Conservation (phyloP, 169 alveolate species). For the Eimeria necatrix region DNA sequence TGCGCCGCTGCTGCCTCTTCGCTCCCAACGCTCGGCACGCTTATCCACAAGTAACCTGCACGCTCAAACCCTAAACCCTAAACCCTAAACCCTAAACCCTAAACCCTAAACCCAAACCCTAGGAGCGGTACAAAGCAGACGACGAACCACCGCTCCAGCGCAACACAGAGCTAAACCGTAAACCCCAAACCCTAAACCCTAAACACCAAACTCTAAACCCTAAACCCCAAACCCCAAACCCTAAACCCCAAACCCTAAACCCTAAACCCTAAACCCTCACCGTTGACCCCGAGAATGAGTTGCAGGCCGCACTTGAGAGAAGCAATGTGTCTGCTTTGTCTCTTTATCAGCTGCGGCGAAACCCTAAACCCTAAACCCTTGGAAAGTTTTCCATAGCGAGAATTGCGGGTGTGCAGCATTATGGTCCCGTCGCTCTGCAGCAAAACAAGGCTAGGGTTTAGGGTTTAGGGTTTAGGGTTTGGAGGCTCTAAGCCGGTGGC, state of each 20-base stretch:
- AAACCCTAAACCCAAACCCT: background rate
- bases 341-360: conserved; percentile 87
- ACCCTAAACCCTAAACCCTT: conserved; percentile 90
- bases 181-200: background rate
- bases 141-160: too few species aligned
- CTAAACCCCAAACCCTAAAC: background rate
- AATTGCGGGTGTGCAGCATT: conserved; percentile 89
- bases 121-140: too few species aligned
- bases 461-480: background rate
- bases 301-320: conserved; percentile 86
- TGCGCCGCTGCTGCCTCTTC: background rate
- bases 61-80: background rate
- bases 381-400: conserved; percentile 90
- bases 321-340: conserved; percentile 89
- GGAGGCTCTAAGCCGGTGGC: background rate
- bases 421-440: conserved; percentile 55
- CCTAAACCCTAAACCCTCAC: conserved; percentile 66
- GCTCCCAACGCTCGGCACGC: background rate
- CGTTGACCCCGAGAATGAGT: conserved; percentile 91
- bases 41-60: background rate
- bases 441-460: background rate
- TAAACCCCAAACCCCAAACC: background rate
- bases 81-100: conserved; percentile 54
- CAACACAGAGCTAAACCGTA: too few species aligned
- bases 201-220: background rate